These are phyloP conservation scores for Herpetomonas samuelpessoai DNA, from an alignment of 208 protist species.

Conservation along the genomic window DNA sequence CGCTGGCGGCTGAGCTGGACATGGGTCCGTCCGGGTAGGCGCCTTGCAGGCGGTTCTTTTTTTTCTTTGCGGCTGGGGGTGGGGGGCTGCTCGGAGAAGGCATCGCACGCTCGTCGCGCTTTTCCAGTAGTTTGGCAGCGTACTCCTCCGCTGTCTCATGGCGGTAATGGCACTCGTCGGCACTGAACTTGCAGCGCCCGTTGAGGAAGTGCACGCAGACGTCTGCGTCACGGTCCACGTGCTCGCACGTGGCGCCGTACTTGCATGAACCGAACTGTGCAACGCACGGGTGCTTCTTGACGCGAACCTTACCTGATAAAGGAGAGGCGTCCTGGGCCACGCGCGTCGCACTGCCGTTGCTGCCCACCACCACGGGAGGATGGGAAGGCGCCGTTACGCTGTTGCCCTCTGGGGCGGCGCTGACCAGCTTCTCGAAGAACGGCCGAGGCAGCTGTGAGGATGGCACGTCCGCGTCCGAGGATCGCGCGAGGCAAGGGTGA, in stretches of 20 bases:
- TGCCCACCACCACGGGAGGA: background rate
- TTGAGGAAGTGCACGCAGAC: conserved; percentile 75
- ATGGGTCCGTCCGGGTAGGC: background rate
- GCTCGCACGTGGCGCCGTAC: conserved; percentile 54
- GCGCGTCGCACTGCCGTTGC: conserved; percentile 3
- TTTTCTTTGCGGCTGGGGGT: background rate
- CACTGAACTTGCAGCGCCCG: conserved; percentile 36
- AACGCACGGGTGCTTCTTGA: conserved; percentile 63
- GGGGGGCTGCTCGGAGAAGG: background rate
- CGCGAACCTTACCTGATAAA: too few relatives aligned
- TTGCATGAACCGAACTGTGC: conserved; percentile 70
- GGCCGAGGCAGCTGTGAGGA: conserved; percentile 12
- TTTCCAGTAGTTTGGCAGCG: conserved; percentile 14
- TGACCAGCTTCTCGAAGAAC: conserved; percentile 25
- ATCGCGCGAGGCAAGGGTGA: background rate
- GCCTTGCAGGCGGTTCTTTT: background rate
- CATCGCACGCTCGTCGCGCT: background rate
- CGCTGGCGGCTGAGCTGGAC: too few relatives aligned
- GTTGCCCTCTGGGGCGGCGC: background rate
- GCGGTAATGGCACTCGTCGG: conserved; percentile 47
- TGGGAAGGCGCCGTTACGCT: background rate
- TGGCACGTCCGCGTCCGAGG: background rate
- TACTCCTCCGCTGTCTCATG: conserved; percentile 59
- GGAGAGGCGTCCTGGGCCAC: too few relatives aligned
- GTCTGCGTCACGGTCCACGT: conserved; percentile 58